Conservation (phyloP, 345 rosid genomes). For the Gossypium rotundifolium region DNA sequence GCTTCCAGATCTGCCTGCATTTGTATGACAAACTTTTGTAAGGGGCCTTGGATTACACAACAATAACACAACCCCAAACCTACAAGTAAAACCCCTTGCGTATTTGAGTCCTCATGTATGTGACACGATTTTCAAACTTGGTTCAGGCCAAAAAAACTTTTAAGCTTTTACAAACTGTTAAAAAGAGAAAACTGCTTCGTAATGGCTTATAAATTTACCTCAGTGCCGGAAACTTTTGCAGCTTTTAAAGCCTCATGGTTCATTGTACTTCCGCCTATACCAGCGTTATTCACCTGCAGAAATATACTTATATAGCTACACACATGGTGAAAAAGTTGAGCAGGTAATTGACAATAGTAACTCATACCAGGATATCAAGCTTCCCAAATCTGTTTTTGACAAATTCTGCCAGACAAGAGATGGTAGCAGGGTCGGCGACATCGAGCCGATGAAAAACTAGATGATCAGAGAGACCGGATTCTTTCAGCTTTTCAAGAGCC, state of each 20-base stretch:
- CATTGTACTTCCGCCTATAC: conserved; percentile 23
- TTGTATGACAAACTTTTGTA: background rate
- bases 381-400: conserved; percentile 33
- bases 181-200: background rate
- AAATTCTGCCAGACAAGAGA: conserved; percentile 31
- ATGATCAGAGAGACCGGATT: conserved; percentile 25
- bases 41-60: background rate
- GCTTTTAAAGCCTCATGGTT: conserved; percentile 25
- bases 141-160: background rate
- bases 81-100: background rate
- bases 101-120: too few relatives aligned
- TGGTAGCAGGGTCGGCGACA: conserved; percentile 29
- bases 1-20: conserved; percentile 16
- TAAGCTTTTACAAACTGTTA: background rate
- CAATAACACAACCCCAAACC: background rate
- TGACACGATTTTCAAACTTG: background rate
- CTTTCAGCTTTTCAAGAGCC: conserved; percentile 39
- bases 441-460: conserved; percentile 43
- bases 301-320: too few relatives aligned
- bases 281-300: conserved; percentile 49
- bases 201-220: conserved; percentile 16
- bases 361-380: conserved; percentile 41
- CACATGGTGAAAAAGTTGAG: too few relatives aligned
- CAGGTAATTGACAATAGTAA: background rate
- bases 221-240: conserved; percentile 2